Evolutionary conservation across 1,284 basidiomycete genomes (phyloP).

Genomic region (Austroboletus niveus): DNA sequence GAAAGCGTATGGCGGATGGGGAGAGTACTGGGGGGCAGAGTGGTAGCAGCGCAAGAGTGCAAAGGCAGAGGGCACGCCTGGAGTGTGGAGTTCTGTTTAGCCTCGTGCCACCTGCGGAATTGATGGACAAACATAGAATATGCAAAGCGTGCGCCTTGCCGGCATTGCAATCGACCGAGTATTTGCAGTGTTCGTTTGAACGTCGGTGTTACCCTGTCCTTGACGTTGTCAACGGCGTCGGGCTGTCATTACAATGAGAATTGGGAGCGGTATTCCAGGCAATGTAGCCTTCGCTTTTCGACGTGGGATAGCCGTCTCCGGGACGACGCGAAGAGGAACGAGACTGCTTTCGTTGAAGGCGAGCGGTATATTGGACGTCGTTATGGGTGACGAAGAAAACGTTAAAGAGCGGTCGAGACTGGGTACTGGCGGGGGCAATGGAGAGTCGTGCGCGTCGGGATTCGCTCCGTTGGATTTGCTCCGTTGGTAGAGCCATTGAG

Average conservation of each 20-base stretch:
- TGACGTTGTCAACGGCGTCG: slow-evolving; percentile 70
- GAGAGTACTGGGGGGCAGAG: too few species aligned
- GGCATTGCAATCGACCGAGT: too few species aligned
- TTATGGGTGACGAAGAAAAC: slow-evolving; percentile 30
- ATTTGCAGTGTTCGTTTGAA: too few species aligned
- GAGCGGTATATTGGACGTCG: slow-evolving; percentile 33
- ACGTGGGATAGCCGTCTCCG: slow-evolving; percentile 17
- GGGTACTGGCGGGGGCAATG: slow-evolving; percentile 18
- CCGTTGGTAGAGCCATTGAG: too few species aligned
- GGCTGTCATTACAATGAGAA: slow-evolving; percentile 74
- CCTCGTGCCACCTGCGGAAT: too few species aligned
- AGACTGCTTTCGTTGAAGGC: slow-evolving; percentile 46
- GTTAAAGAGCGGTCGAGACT: slow-evolving; percentile 27
- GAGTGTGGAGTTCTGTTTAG: too few species aligned
- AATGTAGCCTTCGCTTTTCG: slow-evolving; percentile 13
- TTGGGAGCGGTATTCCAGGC: slow-evolving; percentile 65
- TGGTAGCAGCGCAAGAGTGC: too few species aligned
- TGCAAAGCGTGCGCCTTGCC: too few species aligned
- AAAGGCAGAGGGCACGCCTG: too few species aligned
- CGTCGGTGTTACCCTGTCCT: too few species aligned
- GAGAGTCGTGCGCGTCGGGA: slow-evolving; percentile 24
- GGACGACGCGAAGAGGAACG: slow-evolving; percentile 48
- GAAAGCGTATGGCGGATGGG: too few species aligned
- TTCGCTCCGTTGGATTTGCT: slow-evolving; percentile 12
- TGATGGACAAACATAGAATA: too few species aligned